Percentiles rank a stretch among this genome's conserved stretches.
Conservation (phyloP, 441 rosid genomes). For the Croton laevigatus region DNA sequence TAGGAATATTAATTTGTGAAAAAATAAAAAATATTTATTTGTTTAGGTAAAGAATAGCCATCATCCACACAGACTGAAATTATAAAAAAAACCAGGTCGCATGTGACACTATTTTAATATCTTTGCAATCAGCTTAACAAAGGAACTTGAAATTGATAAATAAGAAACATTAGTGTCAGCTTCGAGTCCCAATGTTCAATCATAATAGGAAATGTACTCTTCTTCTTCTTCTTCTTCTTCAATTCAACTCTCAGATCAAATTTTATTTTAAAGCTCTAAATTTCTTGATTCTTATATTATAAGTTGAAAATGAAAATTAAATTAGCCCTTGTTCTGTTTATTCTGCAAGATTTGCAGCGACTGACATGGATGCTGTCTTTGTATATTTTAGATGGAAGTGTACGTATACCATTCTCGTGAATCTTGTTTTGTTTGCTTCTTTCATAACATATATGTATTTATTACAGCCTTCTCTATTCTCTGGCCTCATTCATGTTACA, state of each 20-base stretch:
- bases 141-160: constrained; percentile 18
- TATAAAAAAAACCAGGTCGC: constrained; percentile 11
- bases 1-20: too few relatives aligned
- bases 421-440: constrained; percentile 41
- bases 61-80: too few relatives aligned
- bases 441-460: constrained; percentile 10
- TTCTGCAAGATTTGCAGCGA: constrained; percentile 41
- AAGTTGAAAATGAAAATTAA: constrained; percentile 13
- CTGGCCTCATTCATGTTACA: constrained; percentile 29
- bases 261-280: constrained; percentile 5
- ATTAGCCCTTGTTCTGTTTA: constrained; percentile 17
- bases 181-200: constrained; percentile 40
- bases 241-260: constrained; percentile 7
- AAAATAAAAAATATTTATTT: too few relatives aligned
- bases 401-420: constrained; percentile 47
- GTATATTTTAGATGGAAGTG: constrained; percentile 23
- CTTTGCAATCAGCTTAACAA: not conserved
- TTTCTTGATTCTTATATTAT: constrained; percentile 10
- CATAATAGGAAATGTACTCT: constrained; percentile 27
- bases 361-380: constrained; percentile 48
- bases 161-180: constrained; percentile 28
- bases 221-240: not conserved
- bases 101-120: constrained; percentile 21
- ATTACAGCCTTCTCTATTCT: constrained; percentile 15
- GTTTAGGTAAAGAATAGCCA: too few relatives aligned